phyloP scores from a whole-genome alignment of 192 early-diverging fungal genomes.

The Tieghemiomyces parasiticus region DNA sequence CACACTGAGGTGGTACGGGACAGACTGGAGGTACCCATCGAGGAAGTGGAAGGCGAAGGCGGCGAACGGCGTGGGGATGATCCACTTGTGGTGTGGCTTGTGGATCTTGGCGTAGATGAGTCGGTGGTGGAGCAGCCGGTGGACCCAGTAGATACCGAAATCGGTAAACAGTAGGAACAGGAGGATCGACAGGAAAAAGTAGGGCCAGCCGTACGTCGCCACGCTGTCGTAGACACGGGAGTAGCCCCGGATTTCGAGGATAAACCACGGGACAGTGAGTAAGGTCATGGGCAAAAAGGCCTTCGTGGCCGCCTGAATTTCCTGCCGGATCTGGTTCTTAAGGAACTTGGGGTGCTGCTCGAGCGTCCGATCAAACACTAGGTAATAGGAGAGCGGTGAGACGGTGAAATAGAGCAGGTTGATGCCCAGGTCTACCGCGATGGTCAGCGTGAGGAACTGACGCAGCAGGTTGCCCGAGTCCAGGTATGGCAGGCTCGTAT shows the following conservation, averaged over 20 bases:
- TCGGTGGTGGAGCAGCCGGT: conserved; percentile 85
- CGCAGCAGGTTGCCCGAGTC: conserved; percentile 50
- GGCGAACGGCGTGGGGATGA: conserved; percentile 87
- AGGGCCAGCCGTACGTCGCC: conserved; percentile 54
- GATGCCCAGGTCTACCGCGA: conserved; percentile 55
- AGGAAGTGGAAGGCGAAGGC: conserved; percentile 91
- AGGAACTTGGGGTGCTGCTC: conserved; percentile 90
- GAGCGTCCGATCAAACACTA: conserved; percentile 79
- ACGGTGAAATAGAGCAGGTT: conserved; percentile 68
- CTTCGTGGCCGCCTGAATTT: conserved; percentile 62
- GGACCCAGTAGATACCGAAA: conserved; percentile 92
- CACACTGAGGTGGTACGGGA: conserved; percentile 90
- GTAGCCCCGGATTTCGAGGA: conserved; percentile 80
- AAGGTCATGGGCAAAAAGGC: conserved; percentile 70
- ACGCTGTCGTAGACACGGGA: conserved; percentile 68
- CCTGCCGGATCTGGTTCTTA: conserved; percentile 73
- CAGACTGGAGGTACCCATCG: conserved; percentile 89
- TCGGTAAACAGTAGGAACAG: conserved; percentile 88
- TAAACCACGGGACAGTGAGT: conserved; percentile 83
- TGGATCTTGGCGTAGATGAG: conserved; percentile 78
- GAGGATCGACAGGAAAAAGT: conserved; percentile 44
- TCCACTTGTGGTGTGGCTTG: conserved; percentile 80
- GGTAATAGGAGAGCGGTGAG: conserved; percentile 60
- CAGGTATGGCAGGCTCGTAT: conserved; percentile 23
- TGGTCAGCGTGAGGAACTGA: conserved; percentile 53